Evolutionary conservation across 2,329 filamentous ascomycete genomes (phyloP).

Genomic region (Tolypocladium nubicola): DNA sequence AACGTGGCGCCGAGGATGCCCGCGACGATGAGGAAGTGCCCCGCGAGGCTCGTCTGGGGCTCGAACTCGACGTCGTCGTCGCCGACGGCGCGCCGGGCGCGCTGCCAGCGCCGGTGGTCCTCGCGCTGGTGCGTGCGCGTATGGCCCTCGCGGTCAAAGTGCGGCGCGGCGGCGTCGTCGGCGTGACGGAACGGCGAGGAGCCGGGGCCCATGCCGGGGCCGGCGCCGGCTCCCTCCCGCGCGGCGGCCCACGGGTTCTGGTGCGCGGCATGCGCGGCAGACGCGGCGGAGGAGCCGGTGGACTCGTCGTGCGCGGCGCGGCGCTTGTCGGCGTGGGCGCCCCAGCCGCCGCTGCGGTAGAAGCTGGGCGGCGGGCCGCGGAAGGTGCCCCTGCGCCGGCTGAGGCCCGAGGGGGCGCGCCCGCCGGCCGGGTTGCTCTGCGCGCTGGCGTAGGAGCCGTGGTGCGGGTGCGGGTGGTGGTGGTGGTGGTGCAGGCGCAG

Average conservation of each 20-base stretch:
- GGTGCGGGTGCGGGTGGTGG: slow-evolving; percentile 16
- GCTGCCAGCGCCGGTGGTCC: slow-evolving; percentile 32
- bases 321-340: slow-evolving; percentile 49
- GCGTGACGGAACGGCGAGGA: slow-evolving; percentile 35
- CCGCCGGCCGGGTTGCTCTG: slow-evolving; percentile 51
- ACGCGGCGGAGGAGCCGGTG: slow-evolving; percentile 11
- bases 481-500: slow-evolving; percentile 23
- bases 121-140: slow-evolving; percentile 60
- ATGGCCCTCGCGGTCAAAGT: slow-evolving; percentile 70
- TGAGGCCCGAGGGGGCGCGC: slow-evolving; percentile 71
- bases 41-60: slow-evolving; percentile 28
- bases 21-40: slow-evolving; percentile 39
- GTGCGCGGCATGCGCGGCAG: slow-evolving; percentile 1
- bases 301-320: slow-evolving; percentile 38
- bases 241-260: background rate
- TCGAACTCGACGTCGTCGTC: slow-evolving; percentile 26
- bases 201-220: slow-evolving; percentile 48
- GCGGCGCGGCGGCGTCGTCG: slow-evolving; percentile 45
- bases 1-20: slow-evolving; percentile 36
- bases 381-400: slow-evolving; percentile 64
- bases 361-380: slow-evolving; percentile 83
- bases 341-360: slow-evolving; percentile 74
- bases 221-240: slow-evolving; percentile 4
- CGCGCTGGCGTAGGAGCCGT: slow-evolving; percentile 44
- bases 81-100: slow-evolving; percentile 28